These are phyloP conservation scores for Cercospora sesami DNA, from an alignment of 2,329 filamentous ascomycete genomes.

Conservation along the genomic window DNA sequence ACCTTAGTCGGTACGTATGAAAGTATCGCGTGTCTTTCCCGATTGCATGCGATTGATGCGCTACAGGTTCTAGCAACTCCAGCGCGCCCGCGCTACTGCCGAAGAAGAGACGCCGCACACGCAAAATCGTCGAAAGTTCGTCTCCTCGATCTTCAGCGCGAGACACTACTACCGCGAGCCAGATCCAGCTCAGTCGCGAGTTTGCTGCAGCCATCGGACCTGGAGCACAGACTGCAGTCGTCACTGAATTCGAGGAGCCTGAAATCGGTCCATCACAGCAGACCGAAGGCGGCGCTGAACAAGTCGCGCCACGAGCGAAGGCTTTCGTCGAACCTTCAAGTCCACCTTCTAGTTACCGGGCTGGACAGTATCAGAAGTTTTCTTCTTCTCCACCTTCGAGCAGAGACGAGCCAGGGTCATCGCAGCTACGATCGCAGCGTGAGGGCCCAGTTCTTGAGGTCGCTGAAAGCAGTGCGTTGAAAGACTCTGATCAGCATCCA, in stretches of 20 bases:
- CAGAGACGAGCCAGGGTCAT: background rate
- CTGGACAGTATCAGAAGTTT: slow-evolving; percentile 30
- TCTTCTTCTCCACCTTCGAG: background rate
- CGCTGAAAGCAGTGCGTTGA: slow-evolving; percentile 1
- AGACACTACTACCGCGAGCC: background rate
- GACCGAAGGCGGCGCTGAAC: background rate
- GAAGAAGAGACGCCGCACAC: slow-evolving; percentile 3
- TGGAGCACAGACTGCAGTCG: background rate
- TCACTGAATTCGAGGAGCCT: slow-evolving; percentile 16
- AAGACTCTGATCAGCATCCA: background rate
- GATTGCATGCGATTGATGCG: background rate
- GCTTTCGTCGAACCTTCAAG: slow-evolving; percentile 17
- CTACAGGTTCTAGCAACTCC: background rate
- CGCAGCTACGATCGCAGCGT: background rate
- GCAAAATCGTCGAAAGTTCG: slow-evolving; percentile 29
- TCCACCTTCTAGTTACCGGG: slow-evolving; percentile 34
- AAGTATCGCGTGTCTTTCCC: no score
- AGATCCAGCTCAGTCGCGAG: background rate
- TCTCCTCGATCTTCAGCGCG: slow-evolving; percentile 11
- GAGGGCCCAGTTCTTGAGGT: slow-evolving; percentile 6
- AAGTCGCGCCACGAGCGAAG: background rate
- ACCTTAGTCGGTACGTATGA: background rate
- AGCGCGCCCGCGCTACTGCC: background rate
- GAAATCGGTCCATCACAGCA: slow-evolving; percentile 34
- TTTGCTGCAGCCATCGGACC: background rate